Base-by-base conservation (phyloP, 1,284 basidiomycete species). In the Tilletia setariae region DNA sequence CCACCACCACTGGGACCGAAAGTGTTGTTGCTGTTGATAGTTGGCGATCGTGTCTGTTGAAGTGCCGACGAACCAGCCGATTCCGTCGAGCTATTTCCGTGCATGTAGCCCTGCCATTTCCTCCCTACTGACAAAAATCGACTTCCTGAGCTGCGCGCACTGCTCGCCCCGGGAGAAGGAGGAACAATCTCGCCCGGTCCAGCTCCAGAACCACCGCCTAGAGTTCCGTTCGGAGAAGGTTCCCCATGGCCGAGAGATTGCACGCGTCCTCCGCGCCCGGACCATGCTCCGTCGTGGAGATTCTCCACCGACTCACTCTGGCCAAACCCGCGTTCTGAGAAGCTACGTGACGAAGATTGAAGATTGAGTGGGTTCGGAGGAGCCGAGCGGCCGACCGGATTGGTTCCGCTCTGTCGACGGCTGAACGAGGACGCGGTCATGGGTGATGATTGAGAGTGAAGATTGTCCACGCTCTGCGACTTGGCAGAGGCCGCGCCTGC, bases 51-150 rank as follows among this genome's bases (percentile, higher is more conserved):
- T 16, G 28, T 21, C 56, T 61, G 56, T 21, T 40, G 35, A 40
- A 61, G 2, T 8, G 56, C 56, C 56, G 56, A 40, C 35, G 35
- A 61, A 16, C 28, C 28, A 9, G 56, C 56, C 32, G 56, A 61
- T 30, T 61, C 56, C 16, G 28, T 61, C 30, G 56, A 61, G 30
- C 56, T 61, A n/a, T 61, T 61, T 40, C 56, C 56, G 35, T 61
- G 56, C 56, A 61, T 25, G 28, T 61, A 61, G 2, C 56, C 56
- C 28, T 25, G 56, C 56, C 56, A 61, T 16, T 61, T 61, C 13
- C 56, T 25, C 32, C 56, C 56, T 30, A 61, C 56, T 16, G 56
- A 61, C 56, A 61, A 30, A 16, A 61, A 61, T 35, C 56, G 56
- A 40, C 56, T 61, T 19, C 56, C 28, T 16, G 56, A 61, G 30